A percentile compares a stretch with the other conserved stretches of the same genome.
Evolutionary conservation across 2,329 filamentous ascomycete genomes (phyloP).

Genomic region (Aspergillus sergii): DNA sequence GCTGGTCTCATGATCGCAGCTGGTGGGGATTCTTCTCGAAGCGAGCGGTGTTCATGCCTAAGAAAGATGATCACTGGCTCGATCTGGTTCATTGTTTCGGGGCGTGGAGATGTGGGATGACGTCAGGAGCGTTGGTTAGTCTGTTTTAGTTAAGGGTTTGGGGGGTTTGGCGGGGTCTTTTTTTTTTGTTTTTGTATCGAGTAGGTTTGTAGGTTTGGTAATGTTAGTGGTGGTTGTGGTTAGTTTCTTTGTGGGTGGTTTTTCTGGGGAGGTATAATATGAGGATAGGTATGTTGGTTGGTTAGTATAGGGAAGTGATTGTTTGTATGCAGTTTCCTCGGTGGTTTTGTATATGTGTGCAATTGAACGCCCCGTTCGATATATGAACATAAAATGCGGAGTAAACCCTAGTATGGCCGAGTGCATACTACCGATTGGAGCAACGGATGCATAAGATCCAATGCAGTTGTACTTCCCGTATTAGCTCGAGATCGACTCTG

Average conservation of each 20-base stretch:
- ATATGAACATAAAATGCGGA: not conserved
- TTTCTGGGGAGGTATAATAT: too few relatives aligned
- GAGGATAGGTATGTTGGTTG: not conserved
- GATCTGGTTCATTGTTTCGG: not conserved
- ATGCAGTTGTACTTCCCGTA: not conserved
- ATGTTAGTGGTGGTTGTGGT: not conserved
- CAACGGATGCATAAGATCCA: too few relatives aligned
- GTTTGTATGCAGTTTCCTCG: too few relatives aligned
- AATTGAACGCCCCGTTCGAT: not conserved
- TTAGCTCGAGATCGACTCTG: constrained; percentile 1
- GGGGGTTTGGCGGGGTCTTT: not conserved
- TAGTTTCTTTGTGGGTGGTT: not conserved
- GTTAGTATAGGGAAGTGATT: not conserved
- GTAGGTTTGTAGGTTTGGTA: not conserved
- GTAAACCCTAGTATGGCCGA: not conserved
- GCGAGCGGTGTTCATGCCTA: not conserved
- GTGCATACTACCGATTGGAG: not conserved
- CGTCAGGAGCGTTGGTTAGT: not conserved
- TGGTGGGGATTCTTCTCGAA: not conserved
- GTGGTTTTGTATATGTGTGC: not conserved
- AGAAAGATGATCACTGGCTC: not conserved
- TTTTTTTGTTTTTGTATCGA: not conserved
- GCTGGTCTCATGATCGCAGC: not conserved
- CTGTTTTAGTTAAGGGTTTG: not conserved
- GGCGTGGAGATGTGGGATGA: not conserved